Evolutionary conservation across 371 early-diverging fungal species (phyloP).

Genomic region (Rhizopus arrhizus): DNA sequence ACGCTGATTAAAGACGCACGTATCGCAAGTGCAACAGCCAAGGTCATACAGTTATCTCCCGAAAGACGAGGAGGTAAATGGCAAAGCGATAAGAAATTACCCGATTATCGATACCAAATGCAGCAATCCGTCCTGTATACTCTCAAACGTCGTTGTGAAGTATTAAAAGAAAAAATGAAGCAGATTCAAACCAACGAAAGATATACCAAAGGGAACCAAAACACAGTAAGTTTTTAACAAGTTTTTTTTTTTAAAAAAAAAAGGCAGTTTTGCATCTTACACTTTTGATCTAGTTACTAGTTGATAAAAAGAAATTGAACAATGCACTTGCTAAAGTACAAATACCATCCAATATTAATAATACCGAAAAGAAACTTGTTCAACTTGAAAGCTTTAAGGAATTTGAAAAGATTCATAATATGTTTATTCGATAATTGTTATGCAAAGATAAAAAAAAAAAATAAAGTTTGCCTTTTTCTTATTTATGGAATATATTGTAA

Average conservation of each 20-base stretch:
- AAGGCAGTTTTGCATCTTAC: not conserved
- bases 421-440: conserved; percentile 26
- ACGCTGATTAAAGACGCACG: conserved; percentile 49
- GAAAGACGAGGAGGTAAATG: conserved; percentile 46
- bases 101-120: conserved; percentile 71
- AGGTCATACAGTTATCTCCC: conserved; percentile 45
- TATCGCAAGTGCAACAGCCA: conserved; percentile 51
- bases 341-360: conserved; percentile 22
- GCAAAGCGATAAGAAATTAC: conserved; percentile 60
- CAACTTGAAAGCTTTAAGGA: conserved; percentile 34
- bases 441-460: not conserved
- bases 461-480: too few species aligned
- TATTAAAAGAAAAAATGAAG: conserved; percentile 50
- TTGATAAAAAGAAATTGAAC: not conserved
- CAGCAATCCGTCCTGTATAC: conserved; percentile 72
- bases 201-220: conserved; percentile 4
- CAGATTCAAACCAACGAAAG: conserved; percentile 23
- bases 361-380: conserved; percentile 14
- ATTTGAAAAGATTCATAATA: conserved; percentile 38
- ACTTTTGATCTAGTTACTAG: not conserved
- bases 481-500: not conserved
- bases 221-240: not conserved
- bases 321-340: conserved; percentile 37
- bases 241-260: conserved; percentile 1
- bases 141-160: conserved; percentile 60